Percentiles rank a stretch among this genome's conserved stretches.
Evolutionary conservation across 169 alveolate genomes (phyloP).

Genomic region (Plasmodium falciparum): DNA sequence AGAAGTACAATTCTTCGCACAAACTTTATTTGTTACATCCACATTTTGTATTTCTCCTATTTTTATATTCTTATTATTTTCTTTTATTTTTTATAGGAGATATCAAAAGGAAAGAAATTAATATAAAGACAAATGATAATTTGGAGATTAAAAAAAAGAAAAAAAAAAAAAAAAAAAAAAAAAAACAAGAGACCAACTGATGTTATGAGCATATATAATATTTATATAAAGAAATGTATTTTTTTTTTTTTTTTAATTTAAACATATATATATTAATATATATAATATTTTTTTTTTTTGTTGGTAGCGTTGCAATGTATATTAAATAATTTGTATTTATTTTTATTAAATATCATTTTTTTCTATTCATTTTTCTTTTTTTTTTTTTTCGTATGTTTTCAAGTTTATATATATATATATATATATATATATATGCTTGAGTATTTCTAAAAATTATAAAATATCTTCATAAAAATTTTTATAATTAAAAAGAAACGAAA

Average conservation of each 20-base stretch:
- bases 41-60: not conserved
- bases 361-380: not conserved
- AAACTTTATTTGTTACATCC: not conserved
- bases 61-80: not conserved
- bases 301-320: not conserved
- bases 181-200: not conserved
- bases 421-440: too few relatives aligned
- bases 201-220: not conserved
- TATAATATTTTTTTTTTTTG: not conserved
- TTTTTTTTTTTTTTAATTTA: too few relatives aligned
- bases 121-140: constrained; percentile 38
- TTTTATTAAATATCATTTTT: constrained; percentile 2
- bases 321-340: not conserved
- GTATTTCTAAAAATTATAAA: too few relatives aligned
- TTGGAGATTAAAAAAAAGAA: not conserved
- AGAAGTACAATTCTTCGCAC: not conserved
- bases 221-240: too few relatives aligned
- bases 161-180: too few relatives aligned
- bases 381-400: too few relatives aligned
- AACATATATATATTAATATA: not conserved
- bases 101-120: constrained; percentile 42
- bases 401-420: too few relatives aligned
- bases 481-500: too few relatives aligned
- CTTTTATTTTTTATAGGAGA: constrained; percentile 22
- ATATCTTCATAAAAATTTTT: too few relatives aligned